Evolutionary conservation across 257 asterid species (phyloP).

Genomic region (Agastache rugosa): DNA sequence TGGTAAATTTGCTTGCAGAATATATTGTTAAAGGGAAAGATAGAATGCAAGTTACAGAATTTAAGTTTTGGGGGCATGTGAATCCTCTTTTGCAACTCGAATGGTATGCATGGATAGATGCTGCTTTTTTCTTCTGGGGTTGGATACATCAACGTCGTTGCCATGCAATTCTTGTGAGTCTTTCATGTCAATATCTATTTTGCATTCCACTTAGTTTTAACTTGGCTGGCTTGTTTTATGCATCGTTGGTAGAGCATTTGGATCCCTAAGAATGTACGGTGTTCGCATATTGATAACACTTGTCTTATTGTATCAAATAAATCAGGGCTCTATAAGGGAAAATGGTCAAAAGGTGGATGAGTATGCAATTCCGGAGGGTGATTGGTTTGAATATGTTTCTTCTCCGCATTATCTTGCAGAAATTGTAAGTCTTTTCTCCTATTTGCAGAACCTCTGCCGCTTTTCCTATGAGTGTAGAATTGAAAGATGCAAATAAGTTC

Average conservation of each 20-base stretch:
- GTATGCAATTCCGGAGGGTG: conserved; percentile 76
- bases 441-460: not conserved
- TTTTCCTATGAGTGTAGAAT: no score
- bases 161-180: conserved; percentile 83
- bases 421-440: conserved; percentile 54
- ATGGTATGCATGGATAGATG: conserved; percentile 87
- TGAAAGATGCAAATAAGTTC: conserved; percentile 4
- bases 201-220: not conserved
- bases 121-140: conserved; percentile 69
- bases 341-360: conserved; percentile 43
- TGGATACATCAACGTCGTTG: conserved; percentile 83
- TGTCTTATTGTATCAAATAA: conserved; percentile 18
- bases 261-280: not conserved
- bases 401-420: conserved; percentile 96
- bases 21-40: conserved; percentile 73
- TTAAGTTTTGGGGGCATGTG: conserved; percentile 55
- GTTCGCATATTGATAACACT: not conserved
- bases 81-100: conserved; percentile 65
- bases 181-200: not conserved
- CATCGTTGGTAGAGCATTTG: not conserved
- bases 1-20: conserved; percentile 51
- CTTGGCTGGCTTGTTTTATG: not conserved
- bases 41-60: conserved; percentile 49
- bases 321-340: conserved; percentile 76
- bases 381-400: conserved; percentile 92